Evolutionary conservation across 148 eudicot genomes (phyloP).

Genomic region (Rhododendron griersonianum): DNA sequence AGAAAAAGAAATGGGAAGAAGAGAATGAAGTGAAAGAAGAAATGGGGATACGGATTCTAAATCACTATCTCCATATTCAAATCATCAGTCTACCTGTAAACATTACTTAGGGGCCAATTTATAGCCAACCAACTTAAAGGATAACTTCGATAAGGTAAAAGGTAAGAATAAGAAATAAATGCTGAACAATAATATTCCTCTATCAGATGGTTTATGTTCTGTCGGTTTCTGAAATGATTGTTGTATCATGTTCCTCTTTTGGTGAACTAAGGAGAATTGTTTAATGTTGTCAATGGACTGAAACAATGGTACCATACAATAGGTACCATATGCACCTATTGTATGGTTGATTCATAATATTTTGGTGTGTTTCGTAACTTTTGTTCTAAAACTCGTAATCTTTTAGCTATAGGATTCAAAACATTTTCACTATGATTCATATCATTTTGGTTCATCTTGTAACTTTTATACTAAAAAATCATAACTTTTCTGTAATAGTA

Average conservation of each 20-base stretch:
- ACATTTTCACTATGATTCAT: too few relatives aligned
- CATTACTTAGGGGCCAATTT: background rate
- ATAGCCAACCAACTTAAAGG: background rate
- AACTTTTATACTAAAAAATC: too few relatives aligned
- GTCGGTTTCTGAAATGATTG: background rate
- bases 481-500: too few relatives aligned
- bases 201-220: background rate
- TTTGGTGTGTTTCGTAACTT: too few relatives aligned
- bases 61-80: background rate
- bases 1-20: background rate
- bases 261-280: background rate
- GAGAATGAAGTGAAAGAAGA: background rate
- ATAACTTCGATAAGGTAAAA: background rate
- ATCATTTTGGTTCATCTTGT: too few relatives aligned
- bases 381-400: too few relatives aligned
- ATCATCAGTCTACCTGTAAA: background rate
- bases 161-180: background rate
- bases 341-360: too few relatives aligned
- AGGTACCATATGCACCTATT: too few relatives aligned
- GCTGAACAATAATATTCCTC: background rate
- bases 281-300: background rate
- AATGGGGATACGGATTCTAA: background rate
- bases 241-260: background rate
- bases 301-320: background rate
- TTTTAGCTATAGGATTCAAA: too few relatives aligned